Evolutionary conservation across 257 asterid genomes (phyloP).

Genomic region (Solanum sejunctum): DNA sequence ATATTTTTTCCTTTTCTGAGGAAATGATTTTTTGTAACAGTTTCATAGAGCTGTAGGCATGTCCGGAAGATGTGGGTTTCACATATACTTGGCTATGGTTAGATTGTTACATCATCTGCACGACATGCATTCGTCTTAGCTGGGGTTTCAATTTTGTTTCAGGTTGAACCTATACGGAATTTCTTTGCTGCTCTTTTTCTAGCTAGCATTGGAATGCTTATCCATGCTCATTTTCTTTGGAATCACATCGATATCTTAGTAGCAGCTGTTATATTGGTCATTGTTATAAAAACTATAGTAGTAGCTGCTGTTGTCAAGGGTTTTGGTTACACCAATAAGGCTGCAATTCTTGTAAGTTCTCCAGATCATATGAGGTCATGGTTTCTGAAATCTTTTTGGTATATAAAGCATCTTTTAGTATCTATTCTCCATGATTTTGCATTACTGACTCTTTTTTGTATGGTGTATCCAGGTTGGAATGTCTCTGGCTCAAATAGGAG

Average conservation of each 20-base stretch:
- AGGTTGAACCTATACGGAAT: constrained; percentile 84
- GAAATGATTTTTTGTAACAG: neutral
- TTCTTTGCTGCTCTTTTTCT: constrained; percentile 82
- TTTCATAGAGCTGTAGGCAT: neutral
- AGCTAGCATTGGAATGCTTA: constrained; percentile 88
- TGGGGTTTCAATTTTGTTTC: constrained; percentile 15
- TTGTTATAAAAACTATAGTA: constrained; percentile 51
- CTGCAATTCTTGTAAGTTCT: constrained; percentile 55
- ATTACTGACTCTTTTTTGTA: neutral
- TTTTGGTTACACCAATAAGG: constrained; percentile 72
- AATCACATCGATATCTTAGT: constrained; percentile 71
- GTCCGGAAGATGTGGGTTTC: neutral
- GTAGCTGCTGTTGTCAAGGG: constrained; percentile 61
- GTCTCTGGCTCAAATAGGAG: constrained; percentile 90
- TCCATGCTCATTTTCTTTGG: constrained; percentile 77
- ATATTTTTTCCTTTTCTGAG: neutral
- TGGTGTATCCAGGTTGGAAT: constrained; percentile 54
- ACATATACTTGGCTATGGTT: neutral
- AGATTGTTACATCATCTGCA: neutral
- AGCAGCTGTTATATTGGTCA: constrained; percentile 72
- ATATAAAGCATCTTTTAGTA: neutral
- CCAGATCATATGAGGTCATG: neutral
- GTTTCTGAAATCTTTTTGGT: neutral
- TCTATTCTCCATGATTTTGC: neutral
- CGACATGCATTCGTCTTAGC: constrained; percentile 6